Evolutionary conservation across 2,329 filamentous ascomycete species (phyloP).

Genomic region (Geosmithia putterillii): DNA sequence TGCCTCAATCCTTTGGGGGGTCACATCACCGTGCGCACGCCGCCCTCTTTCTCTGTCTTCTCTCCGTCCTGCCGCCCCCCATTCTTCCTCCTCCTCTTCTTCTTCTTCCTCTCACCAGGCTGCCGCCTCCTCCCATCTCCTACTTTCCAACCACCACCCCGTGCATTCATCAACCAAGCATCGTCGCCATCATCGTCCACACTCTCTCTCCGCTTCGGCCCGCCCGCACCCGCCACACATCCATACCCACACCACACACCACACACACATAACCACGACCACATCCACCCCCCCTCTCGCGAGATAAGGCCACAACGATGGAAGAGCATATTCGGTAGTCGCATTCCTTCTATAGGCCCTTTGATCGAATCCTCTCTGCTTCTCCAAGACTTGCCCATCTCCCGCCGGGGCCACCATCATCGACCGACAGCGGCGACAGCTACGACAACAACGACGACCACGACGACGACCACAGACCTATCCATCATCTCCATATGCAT

Average conservation of each 20-base stretch:
- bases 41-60: background rate
- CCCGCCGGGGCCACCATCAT: background rate
- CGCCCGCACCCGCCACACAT: background rate
- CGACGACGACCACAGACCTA: background rate
- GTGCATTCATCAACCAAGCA: background rate
- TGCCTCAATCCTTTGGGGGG: background rate
- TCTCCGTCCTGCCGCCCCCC: background rate
- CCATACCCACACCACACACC: background rate
- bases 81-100: background rate
- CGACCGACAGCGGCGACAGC: slow-evolving; percentile 1
- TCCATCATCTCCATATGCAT: slow-evolving; percentile 50
- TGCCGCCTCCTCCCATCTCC: background rate
- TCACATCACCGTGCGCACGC: background rate
- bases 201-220: background rate
- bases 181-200: background rate
- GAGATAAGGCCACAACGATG: slow-evolving; percentile 11
- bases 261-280: too few relatives aligned
- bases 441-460: background rate
- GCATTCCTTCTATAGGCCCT: slow-evolving; percentile 7
- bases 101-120: background rate
- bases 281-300: background rate
- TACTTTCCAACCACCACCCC: background rate
- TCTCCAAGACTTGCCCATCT: too few relatives aligned
- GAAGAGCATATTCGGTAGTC: slow-evolving; percentile 19
- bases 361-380: slow-evolving; percentile 8